phyloP scores from a whole-genome alignment of 306 rosid genomes.

The Arachis hypogaea region DNA sequence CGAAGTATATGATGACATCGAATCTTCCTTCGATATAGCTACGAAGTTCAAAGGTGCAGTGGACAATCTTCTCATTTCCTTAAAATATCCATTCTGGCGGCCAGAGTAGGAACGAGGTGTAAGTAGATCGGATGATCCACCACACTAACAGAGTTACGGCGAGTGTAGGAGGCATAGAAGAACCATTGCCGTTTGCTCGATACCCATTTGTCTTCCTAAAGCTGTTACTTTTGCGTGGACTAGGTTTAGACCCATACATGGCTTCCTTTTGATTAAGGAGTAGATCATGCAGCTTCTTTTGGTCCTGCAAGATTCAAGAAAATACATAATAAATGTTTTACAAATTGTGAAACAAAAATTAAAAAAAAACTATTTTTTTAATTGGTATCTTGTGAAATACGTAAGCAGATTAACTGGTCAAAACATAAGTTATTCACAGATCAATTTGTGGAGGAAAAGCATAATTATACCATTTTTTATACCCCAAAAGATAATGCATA shows the following conservation, averaged over 20 bases:
- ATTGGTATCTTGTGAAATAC: neutral
- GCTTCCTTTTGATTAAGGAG: conserved; percentile 93
- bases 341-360: conserved; percentile 4
- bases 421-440: conserved; percentile 6
- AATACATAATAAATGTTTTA: neutral
- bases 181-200: conserved; percentile 74
- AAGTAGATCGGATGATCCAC: conserved; percentile 71
- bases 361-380: neutral
- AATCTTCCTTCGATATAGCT: conserved; percentile 84
- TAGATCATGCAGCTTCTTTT: conserved; percentile 92
- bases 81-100: conserved; percentile 90
- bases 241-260: conserved; percentile 87
- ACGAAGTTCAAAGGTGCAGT: conserved; percentile 88
- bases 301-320: conserved; percentile 63
- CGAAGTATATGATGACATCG: conserved; percentile 89
- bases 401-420: neutral
- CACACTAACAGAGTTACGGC: conserved; percentile 74
- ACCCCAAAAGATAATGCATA: neutral
- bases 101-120: conserved; percentile 92
- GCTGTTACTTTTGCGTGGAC: conserved; percentile 88
- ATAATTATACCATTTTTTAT: neutral
- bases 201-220: conserved; percentile 78
- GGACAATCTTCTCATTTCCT: conserved; percentile 83
- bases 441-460: conserved; percentile 10
- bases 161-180: conserved; percentile 82